A percentile compares a stretch with the other conserved stretches of the same genome.
Conservation (phyloP, 345 rosid species). For the Populus deltoides region DNA sequence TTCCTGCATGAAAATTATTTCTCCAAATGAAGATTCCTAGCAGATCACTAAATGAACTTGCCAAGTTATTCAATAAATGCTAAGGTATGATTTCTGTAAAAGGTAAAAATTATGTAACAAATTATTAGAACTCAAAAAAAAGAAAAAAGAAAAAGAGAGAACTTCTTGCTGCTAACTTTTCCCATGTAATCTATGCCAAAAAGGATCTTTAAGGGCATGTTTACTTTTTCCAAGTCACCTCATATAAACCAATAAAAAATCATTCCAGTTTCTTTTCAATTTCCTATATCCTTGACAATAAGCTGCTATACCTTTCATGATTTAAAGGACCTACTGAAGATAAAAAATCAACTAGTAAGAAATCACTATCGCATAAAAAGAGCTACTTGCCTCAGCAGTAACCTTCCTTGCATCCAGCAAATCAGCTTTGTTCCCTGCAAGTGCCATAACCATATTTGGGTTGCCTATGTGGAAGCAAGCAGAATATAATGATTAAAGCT, state of each 20-base stretch:
- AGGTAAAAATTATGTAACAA: background rate
- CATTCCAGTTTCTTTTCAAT: background rate
- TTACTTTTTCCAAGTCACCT: background rate
- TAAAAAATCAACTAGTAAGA: background rate
- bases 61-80: background rate
- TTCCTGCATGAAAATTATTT: background rate
- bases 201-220: background rate
- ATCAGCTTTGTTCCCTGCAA: slow-evolving; percentile 94
- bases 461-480: slow-evolving; percentile 48
- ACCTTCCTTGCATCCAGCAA: slow-evolving; percentile 77
- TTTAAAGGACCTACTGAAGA: background rate
- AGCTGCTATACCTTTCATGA: background rate
- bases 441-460: slow-evolving; percentile 85
- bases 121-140: background rate
- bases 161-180: background rate
- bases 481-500: slow-evolving; percentile 4
- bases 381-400: slow-evolving; percentile 61
- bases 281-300: background rate
- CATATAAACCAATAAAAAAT: background rate
- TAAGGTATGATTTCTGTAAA: background rate
- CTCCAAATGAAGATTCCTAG: background rate
- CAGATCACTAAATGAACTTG: background rate
- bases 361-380: background rate
- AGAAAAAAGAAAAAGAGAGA: too few relatives aligned
- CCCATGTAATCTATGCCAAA: background rate